Percentiles rank a stretch among this genome's conserved stretches.
These are phyloP conservation scores for Neonectria magnoliae DNA, from an alignment of 2,329 filamentous ascomycete genomes.

Conservation along the genomic window DNA sequence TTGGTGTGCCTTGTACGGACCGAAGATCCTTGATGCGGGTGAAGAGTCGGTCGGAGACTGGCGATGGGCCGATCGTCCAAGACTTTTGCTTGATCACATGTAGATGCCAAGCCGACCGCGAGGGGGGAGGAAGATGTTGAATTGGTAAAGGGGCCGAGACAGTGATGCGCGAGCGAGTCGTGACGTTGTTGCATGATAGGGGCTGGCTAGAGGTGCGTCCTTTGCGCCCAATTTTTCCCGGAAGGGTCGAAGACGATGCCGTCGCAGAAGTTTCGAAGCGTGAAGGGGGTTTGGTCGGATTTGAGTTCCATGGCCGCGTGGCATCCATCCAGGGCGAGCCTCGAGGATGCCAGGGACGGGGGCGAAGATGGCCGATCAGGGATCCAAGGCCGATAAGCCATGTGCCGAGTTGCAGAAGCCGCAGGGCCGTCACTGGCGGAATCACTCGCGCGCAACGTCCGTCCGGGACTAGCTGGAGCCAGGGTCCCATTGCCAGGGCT, in stretches of 20 bases:
- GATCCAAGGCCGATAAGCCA: background rate
- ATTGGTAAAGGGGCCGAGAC: slow-evolving; percentile 1
- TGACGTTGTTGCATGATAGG: slow-evolving; percentile 9
- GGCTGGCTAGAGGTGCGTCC: background rate
- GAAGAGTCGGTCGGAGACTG: slow-evolving; percentile 20
- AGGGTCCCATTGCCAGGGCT: background rate
- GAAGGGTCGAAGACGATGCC: slow-evolving; percentile 1
- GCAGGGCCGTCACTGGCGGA: slow-evolving; percentile 4
- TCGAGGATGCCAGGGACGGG: slow-evolving; percentile 1
- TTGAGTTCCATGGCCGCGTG: background rate
- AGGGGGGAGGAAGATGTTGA: background rate
- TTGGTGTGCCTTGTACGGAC: slow-evolving; percentile 38
- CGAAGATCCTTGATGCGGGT: slow-evolving; percentile 39
- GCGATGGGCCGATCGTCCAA: slow-evolving; percentile 20
- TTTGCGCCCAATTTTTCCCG: slow-evolving; percentile 1
- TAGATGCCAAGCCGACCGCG: slow-evolving; percentile 11
- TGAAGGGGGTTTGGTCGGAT: background rate
- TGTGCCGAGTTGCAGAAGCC: slow-evolving; percentile 3
- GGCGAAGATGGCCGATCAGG: background rate
- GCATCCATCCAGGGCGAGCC: background rate
- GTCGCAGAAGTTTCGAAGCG: background rate
- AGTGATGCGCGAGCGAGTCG: background rate
- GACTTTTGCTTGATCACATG: slow-evolving; percentile 21
- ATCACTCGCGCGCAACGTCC: background rate
- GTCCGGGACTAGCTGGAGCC: background rate